A percentile compares a stretch with the other conserved stretches of the same genome.
phyloP scores from a whole-genome alignment of 148 eudicot species.

The Polygonum aviculare region DNA sequence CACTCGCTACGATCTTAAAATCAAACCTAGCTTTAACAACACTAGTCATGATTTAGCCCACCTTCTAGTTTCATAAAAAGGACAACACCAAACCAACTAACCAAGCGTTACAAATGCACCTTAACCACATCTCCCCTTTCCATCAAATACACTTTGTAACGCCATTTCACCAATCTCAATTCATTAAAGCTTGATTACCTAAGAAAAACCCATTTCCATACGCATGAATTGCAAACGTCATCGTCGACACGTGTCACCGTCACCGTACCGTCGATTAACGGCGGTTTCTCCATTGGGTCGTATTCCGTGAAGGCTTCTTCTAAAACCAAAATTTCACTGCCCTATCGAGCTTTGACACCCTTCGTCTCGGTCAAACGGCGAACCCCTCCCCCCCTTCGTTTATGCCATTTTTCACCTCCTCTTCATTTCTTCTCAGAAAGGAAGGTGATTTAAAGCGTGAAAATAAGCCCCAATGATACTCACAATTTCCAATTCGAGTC shows the following conservation, averaged over 20 bases:
- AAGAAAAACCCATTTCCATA: no score
- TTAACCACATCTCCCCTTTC: no score
- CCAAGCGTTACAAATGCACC: no score
- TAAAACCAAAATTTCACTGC: not conserved
- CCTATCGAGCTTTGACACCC: not conserved
- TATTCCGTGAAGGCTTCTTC: constrained; percentile 14
- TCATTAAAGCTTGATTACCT: no score
- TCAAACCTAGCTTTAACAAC: no score
- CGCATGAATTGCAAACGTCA: not conserved
- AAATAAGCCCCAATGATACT: constrained; percentile 9
- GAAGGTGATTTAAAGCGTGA: not conserved
- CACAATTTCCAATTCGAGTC: constrained; percentile 7
- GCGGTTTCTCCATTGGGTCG: not conserved
- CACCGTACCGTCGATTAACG: constrained; percentile 13
- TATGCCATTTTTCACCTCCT: constrained; percentile 2
- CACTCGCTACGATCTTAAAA: no score
- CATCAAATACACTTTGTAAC: no score
- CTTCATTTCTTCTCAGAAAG: not conserved
- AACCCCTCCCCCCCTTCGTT: not conserved
- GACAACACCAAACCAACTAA: no score
- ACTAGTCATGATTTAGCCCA: no score
- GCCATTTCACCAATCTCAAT: no score
- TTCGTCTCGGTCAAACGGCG: constrained; percentile 13
- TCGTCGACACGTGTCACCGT: not conserved
- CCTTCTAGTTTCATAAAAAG: no score